Conservation (phyloP, 1,139 yeast species). For the Debaryomyces sp. region DNA sequence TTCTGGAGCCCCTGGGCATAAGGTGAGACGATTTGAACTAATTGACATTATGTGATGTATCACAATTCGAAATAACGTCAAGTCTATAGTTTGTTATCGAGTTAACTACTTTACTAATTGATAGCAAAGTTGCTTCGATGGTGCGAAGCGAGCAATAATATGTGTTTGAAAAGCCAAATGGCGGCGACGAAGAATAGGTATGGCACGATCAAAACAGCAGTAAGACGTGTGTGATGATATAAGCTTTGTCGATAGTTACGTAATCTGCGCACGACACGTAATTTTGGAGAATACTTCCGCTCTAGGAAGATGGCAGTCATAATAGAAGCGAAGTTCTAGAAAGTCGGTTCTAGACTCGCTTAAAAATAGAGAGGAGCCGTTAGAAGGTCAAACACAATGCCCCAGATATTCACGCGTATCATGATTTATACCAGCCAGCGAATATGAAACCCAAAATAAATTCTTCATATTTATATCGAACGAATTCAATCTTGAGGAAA, state of each 20-base stretch:
- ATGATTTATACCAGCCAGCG: not conserved
- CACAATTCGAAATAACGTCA: not conserved
- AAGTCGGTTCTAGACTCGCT: slow-evolving; percentile 7
- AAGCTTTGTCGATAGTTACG: not conserved
- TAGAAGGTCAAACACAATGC: slow-evolving; percentile 1
- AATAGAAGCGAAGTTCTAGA: not conserved
- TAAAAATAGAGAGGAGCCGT: slow-evolving; percentile 5
- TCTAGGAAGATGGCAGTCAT: not conserved
- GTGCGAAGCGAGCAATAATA: not conserved
- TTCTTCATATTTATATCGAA: slow-evolving; percentile 1
- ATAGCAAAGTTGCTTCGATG: not conserved
- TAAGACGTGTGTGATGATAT: not conserved
- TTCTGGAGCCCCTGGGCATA: not conserved
- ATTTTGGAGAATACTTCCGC: not conserved
- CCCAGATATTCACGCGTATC: slow-evolving; percentile 7
- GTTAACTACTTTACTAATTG: not conserved
- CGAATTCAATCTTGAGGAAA: not conserved
- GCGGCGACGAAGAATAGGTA: not conserved
- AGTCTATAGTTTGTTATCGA: not conserved
- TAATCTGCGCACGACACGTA: not conserved
- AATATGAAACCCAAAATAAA: not conserved
- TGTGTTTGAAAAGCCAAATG: not conserved
- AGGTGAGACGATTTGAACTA: not conserved
- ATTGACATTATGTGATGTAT: not conserved
- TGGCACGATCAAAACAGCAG: not conserved